A percentile compares a stretch with the other conserved stretches of the same genome.
These are phyloP conservation scores for Globisporangium canariense DNA, from an alignment of 352 stramenopile genomes.

Conservation along the genomic window DNA sequence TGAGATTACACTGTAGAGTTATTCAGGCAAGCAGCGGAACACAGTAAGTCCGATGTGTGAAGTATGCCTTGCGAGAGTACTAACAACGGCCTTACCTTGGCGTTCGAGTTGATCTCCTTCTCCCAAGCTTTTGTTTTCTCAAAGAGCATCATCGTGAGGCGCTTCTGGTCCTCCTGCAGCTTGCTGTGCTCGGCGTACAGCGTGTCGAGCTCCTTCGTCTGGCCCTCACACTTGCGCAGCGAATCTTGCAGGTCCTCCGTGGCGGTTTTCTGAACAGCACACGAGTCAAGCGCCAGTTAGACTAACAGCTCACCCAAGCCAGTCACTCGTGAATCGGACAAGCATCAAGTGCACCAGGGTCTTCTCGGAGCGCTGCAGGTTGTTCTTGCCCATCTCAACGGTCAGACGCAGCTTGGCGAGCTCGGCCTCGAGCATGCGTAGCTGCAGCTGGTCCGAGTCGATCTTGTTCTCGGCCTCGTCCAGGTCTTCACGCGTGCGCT, in stretches of 20 bases:
- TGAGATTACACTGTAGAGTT: conserved; percentile 38
- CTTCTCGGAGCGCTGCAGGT: conserved; percentile 41
- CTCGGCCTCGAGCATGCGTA: conserved; percentile 61
- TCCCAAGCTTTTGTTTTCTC: conserved; percentile 78
- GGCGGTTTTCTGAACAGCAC: conserved; percentile 37
- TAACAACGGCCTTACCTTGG: conserved; percentile 2
- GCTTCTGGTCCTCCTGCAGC: conserved; percentile 47
- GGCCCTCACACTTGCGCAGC: conserved; percentile 26
- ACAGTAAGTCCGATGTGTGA: not conserved
- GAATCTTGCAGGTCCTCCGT: conserved; percentile 49
- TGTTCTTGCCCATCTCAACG: conserved; percentile 58
- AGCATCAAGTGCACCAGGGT: conserved; percentile 16
- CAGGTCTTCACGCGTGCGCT: conserved; percentile 47
- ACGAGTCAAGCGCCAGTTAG: not conserved
- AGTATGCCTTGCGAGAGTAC: too few species aligned
- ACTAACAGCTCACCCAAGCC: not conserved
- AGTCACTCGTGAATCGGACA: not conserved
- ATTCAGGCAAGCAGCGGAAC: not conserved
- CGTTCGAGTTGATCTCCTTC: conserved; percentile 50
- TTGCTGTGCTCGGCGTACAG: conserved; percentile 32
- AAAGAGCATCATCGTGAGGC: conserved; percentile 56
- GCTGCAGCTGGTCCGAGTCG: conserved; percentile 61
- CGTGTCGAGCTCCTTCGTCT: conserved; percentile 30
- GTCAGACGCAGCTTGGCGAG: conserved; percentile 60
- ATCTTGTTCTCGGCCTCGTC: conserved; percentile 71